Evolutionary conservation across 768 basidiomycete genomes (phyloP).

Genomic region (Chalciporus pseudorubinellus): DNA sequence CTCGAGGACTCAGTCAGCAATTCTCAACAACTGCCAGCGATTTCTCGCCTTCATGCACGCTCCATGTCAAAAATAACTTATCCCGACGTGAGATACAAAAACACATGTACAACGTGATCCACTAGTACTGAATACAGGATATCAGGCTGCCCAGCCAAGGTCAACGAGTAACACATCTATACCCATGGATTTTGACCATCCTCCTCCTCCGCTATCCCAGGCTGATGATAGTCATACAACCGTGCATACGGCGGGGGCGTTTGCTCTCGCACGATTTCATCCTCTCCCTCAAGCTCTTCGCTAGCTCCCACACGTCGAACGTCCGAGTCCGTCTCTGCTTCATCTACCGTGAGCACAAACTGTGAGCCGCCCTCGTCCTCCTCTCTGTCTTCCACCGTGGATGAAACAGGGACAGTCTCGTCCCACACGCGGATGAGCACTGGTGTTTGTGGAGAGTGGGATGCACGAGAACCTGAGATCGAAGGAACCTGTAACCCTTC

Average conservation of each 20-base stretch:
- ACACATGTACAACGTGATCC: no score
- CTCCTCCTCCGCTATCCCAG: slow-evolving; percentile 14
- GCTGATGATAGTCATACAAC: slow-evolving; percentile 5
- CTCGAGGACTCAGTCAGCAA: no score
- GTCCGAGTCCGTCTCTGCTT: background rate
- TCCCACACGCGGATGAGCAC: slow-evolving; percentile 29
- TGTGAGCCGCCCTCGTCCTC: background rate
- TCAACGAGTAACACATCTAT: background rate
- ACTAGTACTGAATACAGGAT: no score
- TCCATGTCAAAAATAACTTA: no score
- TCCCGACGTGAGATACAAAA: no score
- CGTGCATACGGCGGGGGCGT: slow-evolving; percentile 21
- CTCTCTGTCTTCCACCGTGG: background rate
- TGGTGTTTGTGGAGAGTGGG: slow-evolving; percentile 19
- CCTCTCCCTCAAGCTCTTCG: slow-evolving; percentile 1
- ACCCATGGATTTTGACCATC: slow-evolving; percentile 27
- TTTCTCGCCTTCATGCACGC: no score
- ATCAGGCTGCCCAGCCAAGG: no score
- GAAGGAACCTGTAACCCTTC: slow-evolving; percentile 18
- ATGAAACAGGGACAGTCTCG: background rate
- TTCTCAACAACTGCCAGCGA: no score
- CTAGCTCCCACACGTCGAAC: background rate
- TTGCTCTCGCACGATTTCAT: slow-evolving; percentile 5
- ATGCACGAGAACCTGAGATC: slow-evolving; percentile 2
- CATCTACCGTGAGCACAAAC: slow-evolving; percentile 6